A percentile compares a stretch with the other conserved stretches of the same genome.
phyloP scores from a whole-genome alignment of 768 basidiomycete species.

The Lentinula guzmanii region DNA sequence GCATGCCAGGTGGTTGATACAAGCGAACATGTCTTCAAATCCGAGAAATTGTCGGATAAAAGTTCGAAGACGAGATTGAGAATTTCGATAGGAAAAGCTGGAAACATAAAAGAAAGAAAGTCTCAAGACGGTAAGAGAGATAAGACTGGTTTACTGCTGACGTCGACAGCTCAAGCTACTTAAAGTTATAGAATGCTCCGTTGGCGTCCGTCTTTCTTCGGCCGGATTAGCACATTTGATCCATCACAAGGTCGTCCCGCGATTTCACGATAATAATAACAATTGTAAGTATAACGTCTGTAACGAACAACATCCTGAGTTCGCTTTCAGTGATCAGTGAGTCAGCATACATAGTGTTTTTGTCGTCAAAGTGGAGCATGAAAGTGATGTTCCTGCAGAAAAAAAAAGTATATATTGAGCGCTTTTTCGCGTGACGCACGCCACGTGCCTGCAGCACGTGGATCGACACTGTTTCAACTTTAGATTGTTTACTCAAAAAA shows the following conservation, averaged over 20 bases:
- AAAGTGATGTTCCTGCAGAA: neutral
- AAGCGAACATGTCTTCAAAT: slow-evolving; percentile 2
- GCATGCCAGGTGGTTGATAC: neutral
- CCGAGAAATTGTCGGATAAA: neutral
- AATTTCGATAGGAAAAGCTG: neutral
- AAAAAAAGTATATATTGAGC: neutral
- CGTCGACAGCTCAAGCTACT: too few relatives aligned
- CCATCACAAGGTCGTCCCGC: neutral
- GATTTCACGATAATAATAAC: neutral
- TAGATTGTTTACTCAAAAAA: neutral
- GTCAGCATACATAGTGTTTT: too few relatives aligned
- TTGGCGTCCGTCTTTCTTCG: neutral
- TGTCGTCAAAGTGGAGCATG: neutral
- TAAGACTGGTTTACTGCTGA: neutral
- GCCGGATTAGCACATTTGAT: neutral
- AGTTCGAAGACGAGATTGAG: neutral
- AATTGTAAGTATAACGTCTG: too few relatives aligned
- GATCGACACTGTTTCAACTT: neutral
- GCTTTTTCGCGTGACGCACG: neutral
- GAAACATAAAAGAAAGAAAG: neutral
- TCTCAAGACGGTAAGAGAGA: neutral
- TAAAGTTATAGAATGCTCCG: too few relatives aligned
- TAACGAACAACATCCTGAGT: too few relatives aligned
- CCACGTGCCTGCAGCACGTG: neutral
- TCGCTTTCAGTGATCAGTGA: too few relatives aligned